Conservation (phyloP, 192 early-diverging fungal genomes). For the Coemansia sp. region DNA sequence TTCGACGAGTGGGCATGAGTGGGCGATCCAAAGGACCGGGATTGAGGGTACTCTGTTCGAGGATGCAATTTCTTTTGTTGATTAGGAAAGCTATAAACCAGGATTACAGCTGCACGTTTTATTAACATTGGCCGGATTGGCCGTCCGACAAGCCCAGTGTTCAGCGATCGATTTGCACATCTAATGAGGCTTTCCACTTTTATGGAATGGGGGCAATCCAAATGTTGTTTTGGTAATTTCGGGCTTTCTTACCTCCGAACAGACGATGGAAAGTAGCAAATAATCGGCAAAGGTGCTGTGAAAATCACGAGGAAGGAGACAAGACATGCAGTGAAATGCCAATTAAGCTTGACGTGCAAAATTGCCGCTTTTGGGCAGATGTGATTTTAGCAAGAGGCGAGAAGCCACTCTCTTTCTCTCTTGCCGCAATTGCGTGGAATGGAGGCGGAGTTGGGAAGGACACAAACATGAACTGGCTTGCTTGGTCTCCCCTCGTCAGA, state of each 20-base stretch:
- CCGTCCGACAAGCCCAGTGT: background rate
- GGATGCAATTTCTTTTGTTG: too few relatives aligned
- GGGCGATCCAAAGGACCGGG: background rate
- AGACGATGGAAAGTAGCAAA: background rate
- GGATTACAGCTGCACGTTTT: background rate
- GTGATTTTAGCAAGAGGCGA: background rate
- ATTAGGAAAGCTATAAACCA: background rate
- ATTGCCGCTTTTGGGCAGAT: constrained; percentile 11
- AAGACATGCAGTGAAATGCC: background rate
- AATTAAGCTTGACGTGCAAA: constrained; percentile 9
- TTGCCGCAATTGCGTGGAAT: background rate
- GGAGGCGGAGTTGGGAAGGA: background rate
- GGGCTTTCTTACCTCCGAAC: background rate
- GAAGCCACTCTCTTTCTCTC: background rate
- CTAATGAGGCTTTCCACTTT: background rate
- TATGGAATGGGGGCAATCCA: constrained; percentile 2
- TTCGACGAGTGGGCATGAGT: background rate
- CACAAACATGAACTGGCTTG: background rate
- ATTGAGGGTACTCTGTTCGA: background rate
- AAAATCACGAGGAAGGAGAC: background rate
- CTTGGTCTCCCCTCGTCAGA: background rate
- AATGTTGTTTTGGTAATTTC: constrained; percentile 10
- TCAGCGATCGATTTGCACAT: constrained; percentile 9
- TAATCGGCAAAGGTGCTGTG: background rate
- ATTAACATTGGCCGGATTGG: constrained; percentile 5